Evolutionary conservation across 257 asterid species (phyloP), one percentile per base, ranked within the genome.

Genomic region (Nicotiana noctiflora): DNA sequence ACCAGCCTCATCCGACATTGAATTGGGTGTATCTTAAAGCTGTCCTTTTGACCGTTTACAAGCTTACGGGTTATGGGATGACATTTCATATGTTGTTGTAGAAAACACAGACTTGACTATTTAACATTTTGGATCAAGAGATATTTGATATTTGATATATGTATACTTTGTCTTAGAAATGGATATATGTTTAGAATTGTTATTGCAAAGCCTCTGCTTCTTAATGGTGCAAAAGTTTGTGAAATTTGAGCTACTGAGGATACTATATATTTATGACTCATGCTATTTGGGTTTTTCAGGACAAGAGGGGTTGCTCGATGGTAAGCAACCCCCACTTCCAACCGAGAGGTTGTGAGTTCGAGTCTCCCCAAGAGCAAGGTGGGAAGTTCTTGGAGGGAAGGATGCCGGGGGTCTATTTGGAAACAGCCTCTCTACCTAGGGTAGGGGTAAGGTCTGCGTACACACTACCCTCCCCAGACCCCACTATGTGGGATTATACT

Each of bases 181-280:
- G 77, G 76, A 70, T 44, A 72, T 72, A 46, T 25, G 57, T 46
- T 46, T 23, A 40, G 78, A 46, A 46, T 72, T 72, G 78, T 46
- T 14, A 72, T 23, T 72, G 37, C 37, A 44, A 44, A 13, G 37
- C 76, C 31, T 40, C 32, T 21, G 60, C 60, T 72, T 67, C 77
- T 72, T 44, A 44, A 11, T 72, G 77, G 77, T 70, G 57, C 77
- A 70, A 44, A 21, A 19, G 59, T 70, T 52, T 21, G 77, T 12
- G 46, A 18, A 19, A 70, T 3, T 19, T 19, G 77, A 68, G 77
- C 77, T 40, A 68, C 32, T 68, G 56, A 40, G 77, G 46, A 6
- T 37, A 40, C 13, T 40, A n/a, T 49, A 40, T 19, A 37, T 19
- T 32, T 40, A 68, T 40, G 77, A 40, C 6, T 40, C 19, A 18